Conservation (phyloP, 192 early-diverging fungal species). For the Dimargaris verticillata region DNA sequence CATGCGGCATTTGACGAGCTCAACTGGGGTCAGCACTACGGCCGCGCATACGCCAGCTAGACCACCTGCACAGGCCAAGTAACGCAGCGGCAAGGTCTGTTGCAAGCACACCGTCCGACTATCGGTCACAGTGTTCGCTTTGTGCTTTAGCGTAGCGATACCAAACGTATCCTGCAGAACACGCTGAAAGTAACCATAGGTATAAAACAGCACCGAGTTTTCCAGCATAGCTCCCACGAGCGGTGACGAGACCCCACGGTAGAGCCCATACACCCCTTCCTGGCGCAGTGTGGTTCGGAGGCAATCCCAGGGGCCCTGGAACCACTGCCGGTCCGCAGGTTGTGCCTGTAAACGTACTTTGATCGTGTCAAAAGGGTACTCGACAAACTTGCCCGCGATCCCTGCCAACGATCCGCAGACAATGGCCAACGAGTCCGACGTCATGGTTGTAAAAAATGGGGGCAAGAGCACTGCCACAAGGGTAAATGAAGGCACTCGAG, state of each 20-base stretch:
- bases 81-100: constrained; percentile 34
- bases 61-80: constrained; percentile 66
- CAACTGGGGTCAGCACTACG: constrained; percentile 82
- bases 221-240: constrained; percentile 88
- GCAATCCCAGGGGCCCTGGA: constrained; percentile 68
- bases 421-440: not conserved
- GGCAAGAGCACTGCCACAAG: too few species aligned
- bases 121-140: not conserved
- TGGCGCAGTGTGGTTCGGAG: constrained; percentile 48
- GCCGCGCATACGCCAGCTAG: constrained; percentile 75
- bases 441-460: too few species aligned
- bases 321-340: constrained; percentile 40
- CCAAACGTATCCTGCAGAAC: constrained; percentile 36
- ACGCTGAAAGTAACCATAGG: constrained; percentile 70
- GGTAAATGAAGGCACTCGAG: too few species aligned
- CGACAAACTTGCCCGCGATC: constrained; percentile 80
- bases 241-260: constrained; percentile 82
- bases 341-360: constrained; percentile 86
- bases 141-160: not conserved
- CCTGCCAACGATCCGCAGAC: constrained; percentile 44
- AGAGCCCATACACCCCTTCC: constrained; percentile 75
- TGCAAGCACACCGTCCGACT: constrained; percentile 13
- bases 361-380: constrained; percentile 92
- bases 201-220: constrained; percentile 77
- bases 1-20: constrained; percentile 90